Base-by-base conservation (phyloP, 441 rosid genomes). In the Metrosideros polymorpha region DNA sequence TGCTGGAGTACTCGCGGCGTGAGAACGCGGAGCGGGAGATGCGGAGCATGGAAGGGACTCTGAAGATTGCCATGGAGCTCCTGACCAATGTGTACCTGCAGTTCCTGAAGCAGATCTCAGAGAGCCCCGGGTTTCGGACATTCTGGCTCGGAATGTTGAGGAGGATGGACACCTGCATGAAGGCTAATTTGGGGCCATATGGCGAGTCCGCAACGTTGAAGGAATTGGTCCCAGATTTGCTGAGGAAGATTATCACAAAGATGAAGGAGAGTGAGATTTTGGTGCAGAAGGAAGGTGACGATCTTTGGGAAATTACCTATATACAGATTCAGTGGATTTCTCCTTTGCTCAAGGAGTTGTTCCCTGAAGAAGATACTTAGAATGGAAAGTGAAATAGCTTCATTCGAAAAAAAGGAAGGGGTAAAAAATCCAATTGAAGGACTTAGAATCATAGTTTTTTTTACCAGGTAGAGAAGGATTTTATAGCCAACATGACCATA, bases 271-370 rank as follows among this genome's bases (percentile, higher is more conserved):
- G 85, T 12, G 94, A 92, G 85, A 93, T 94, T 71, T 90, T 97
- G 85, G 95, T 89, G 52, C 93, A 83, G 12, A 91, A 85, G 29
- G 96, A 94, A 54, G 98, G 87, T 3, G 96, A 94, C 43, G 98
- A 96, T 89, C 91, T 95, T 12, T 95, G 96, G 96, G 99, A 95
- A 56, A 92, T 95, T 82, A 95, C 99, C 12, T 92, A 93, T 39
- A 94, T 96, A 87, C 99, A 95, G 88, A 97, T 96, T 83, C 99
- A 97, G 55, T 95, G 99, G 98, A 96, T 95, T 88, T 95, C 98
- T 86, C 99, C 98, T 82, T 86, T 94, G 6, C 93, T 97, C 30
- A 96, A 96, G 86, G 95, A 94, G 83, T 84, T 94, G 71, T 95
- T 96, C 89, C 98, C 98, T 17, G 99, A 93, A 29, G 82, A 66